Base-by-base conservation (phyloP, 768 basidiomycete genomes). In the Clitopilus hobsonii region DNA sequence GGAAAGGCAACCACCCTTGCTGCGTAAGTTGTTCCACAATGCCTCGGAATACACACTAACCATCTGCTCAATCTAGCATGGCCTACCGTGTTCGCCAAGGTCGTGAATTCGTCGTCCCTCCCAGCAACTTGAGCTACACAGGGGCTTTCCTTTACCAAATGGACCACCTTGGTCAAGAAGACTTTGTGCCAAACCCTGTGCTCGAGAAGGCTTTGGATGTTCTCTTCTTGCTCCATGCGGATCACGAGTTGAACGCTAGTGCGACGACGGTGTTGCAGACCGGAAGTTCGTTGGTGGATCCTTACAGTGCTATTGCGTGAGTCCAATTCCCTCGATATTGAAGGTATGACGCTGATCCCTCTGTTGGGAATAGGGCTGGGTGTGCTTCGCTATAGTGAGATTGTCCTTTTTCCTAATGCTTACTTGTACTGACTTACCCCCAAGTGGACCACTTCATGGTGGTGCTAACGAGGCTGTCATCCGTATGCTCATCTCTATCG, bases 391-490 rank as follows among this genome's bases (percentile, higher is more conserved):
- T 96, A 58, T 96, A 93, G 91, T 86, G 64, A 74, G n/a, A n/a
- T n/a, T n/a, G n/a, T n/a, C n/a, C n/a, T n/a, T n/a, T n/a, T n/a
- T n/a, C n/a, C n/a, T n/a, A n/a, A n/a, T n/a, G n/a, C n/a, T n/a
- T n/a, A n/a, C n/a, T n/a, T n/a, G n/a, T n/a, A n/a, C n/a, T n/a
- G n/a, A n/a, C n/a, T n/a, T n/a, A n/a, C n/a, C n/a, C 5, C 52
- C 41, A 56, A 88, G 86, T 63, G 88, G 88, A 16, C 88, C 88
- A 16, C 68, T 89, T 29, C 88, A 89, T 65, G 88, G 86, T 60
- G 92, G 93, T 51, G 94, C 93, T 2, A 94, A 94, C 61, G 93
- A 96, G 68, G 92, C 94, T 5, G 94, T 96, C 57, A 93, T 96
- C 64, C 85, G 94, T 13, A 96, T 96, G 94, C 75, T 96, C 38